Evolutionary conservation across 1,139 yeast species (phyloP).

Genomic region (Debaryomycetaceae sp.): DNA sequence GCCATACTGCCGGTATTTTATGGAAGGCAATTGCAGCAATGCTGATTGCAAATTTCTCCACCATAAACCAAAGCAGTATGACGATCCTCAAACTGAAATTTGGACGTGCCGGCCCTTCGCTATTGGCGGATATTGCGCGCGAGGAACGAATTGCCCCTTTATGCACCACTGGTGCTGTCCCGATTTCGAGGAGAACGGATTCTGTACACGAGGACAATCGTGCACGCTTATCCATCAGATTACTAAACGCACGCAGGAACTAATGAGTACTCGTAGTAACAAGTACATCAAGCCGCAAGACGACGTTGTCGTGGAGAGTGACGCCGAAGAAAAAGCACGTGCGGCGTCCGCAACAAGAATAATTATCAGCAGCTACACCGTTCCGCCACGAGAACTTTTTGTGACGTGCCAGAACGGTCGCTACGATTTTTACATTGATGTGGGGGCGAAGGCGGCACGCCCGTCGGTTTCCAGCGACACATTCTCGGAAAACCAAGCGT

Average conservation of each 20-base stretch:
- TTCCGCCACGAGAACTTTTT: constrained; percentile 18
- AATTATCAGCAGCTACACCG: constrained; percentile 25
- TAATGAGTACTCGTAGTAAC: constrained; percentile 13
- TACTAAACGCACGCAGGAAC: constrained; percentile 18
- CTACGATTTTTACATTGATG: constrained; percentile 20
- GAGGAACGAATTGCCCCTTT: constrained; percentile 48
- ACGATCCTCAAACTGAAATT: constrained; percentile 28
- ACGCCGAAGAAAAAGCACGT: constrained; percentile 4
- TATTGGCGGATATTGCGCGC: constrained; percentile 54
- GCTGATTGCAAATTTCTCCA: constrained; percentile 46
- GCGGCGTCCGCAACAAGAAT: constrained; percentile 7
- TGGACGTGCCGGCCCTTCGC: constrained; percentile 59
- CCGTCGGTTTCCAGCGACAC: constrained; percentile 1
- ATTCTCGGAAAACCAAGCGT: constrained; percentile 5
- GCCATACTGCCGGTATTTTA: constrained; percentile 50
- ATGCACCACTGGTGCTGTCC: constrained; percentile 61
- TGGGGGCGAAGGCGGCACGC: neutral
- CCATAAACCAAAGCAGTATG: constrained; percentile 20
- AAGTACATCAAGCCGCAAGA: constrained; percentile 11
- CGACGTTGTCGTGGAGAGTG: constrained; percentile 21
- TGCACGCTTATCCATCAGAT: constrained; percentile 41
- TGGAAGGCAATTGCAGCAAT: constrained; percentile 43
- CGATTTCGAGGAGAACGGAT: constrained; percentile 51
- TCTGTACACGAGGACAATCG: constrained; percentile 38
- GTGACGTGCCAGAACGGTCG: constrained; percentile 11